These are phyloP conservation scores for Picochlorum sp. DNA, from an alignment of 139 green algal species.

Conservation along the genomic window DNA sequence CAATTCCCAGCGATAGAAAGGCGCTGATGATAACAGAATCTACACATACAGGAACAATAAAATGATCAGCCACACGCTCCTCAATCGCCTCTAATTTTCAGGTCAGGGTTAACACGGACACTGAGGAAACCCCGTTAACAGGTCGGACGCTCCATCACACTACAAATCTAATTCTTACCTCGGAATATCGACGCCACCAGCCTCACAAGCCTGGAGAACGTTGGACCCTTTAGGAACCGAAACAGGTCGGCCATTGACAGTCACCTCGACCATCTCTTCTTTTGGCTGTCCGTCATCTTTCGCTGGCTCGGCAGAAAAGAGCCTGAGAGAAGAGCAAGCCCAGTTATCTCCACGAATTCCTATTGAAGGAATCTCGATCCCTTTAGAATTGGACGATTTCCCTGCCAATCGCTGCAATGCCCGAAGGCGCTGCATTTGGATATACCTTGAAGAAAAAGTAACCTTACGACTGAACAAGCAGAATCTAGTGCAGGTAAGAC, in stretches of 20 bases:
- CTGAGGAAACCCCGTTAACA: background rate
- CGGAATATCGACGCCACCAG: constrained; percentile 89
- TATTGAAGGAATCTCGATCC: no score
- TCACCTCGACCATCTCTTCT: constrained; percentile 65
- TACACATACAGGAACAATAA: no score
- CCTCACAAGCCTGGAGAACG: constrained; percentile 92
- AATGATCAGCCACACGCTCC: no score
- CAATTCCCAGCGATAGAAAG: constrained; percentile 98
- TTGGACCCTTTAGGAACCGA: constrained; percentile 74
- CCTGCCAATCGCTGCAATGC: no score
- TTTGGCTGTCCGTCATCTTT: constrained; percentile 2
- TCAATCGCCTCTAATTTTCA: no score
- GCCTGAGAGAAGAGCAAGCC: background rate
- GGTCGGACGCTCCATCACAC: background rate
- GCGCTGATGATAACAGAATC: constrained; percentile 98
- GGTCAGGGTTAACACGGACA: no score
- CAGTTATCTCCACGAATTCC: no score
- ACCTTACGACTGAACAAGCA: no score
- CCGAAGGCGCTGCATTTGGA: no score
- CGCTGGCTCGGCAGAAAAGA: constrained; percentile 14
- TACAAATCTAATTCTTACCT: constrained; percentile 37
- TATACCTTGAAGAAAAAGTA: no score
- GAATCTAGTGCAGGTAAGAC: no score
- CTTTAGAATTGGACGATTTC: no score
- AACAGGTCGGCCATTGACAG: constrained; percentile 75